Evolutionary conservation across 192 early-diverging fungal species (phyloP).

Genomic region (Martensiomyces pterosporus): DNA sequence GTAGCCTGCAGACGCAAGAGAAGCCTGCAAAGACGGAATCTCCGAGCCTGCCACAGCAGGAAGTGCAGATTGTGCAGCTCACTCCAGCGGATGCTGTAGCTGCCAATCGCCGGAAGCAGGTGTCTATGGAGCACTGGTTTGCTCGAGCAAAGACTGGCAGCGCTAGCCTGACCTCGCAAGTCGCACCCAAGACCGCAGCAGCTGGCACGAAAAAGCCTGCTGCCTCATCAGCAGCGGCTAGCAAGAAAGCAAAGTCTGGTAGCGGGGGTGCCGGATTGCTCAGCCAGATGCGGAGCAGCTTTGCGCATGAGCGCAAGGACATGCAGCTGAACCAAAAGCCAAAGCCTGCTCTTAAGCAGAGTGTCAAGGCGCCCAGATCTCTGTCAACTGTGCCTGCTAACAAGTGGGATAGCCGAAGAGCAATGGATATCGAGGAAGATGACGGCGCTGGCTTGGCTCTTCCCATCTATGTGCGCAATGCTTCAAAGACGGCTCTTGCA

Average conservation of each 20-base stretch:
- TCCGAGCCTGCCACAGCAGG: too few species aligned
- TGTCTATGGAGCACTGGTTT: constrained; percentile 29
- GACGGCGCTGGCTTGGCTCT: not conserved
- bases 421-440: constrained; percentile 3
- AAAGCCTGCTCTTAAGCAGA: constrained; percentile 12
- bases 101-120: constrained; percentile 32
- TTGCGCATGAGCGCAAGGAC: constrained; percentile 13
- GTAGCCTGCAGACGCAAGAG: too few species aligned
- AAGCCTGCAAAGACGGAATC: too few species aligned
- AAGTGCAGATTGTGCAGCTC: too few species aligned
- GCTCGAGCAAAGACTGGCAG: constrained; percentile 2
- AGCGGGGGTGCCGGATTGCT: constrained; percentile 1
- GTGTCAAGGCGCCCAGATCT: constrained; percentile 31
- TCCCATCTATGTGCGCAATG: constrained; percentile 18
- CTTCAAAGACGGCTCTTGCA: constrained; percentile 12
- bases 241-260: constrained; percentile 6
- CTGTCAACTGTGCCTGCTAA: constrained; percentile 21
- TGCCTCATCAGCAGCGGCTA: not conserved
- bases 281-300: constrained; percentile 21
- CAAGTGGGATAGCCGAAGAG: constrained; percentile 1
- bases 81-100: too few species aligned
- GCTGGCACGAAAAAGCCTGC: not conserved
- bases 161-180: not conserved
- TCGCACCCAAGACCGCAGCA: not conserved
- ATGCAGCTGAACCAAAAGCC: not conserved